Evolutionary conservation across 2,329 filamentous ascomycete species (phyloP).

Genomic region (Aureobasidium uvarum): DNA sequence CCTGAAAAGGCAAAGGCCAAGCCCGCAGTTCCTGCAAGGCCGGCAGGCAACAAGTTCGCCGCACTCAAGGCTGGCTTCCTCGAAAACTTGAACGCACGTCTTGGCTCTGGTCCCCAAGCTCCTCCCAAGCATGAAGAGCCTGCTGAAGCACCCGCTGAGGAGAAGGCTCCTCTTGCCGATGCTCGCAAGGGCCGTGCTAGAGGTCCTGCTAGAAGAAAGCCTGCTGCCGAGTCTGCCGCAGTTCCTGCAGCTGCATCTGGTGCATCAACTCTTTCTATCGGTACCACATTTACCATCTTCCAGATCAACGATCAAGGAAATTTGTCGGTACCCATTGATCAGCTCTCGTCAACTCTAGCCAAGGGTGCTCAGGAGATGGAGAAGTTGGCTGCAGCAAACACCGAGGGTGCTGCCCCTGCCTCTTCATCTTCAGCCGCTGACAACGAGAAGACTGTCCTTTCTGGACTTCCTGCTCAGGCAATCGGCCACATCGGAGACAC

Average conservation of each 20-base stretch:
- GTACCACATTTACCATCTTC: constrained; percentile 42
- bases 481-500: constrained; percentile 32
- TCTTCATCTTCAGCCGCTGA: constrained; percentile 19
- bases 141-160: constrained; percentile 56
- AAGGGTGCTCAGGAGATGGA: constrained; percentile 31
- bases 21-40: constrained; percentile 75
- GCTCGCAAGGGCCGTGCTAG: constrained; percentile 87
- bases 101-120: constrained; percentile 80
- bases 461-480: constrained; percentile 27
- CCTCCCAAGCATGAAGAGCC: constrained; percentile 60
- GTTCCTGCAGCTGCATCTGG: constrained; percentile 48
- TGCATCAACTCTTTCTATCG: constrained; percentile 49
- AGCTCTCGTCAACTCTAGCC: constrained; percentile 25
- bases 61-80: constrained; percentile 89
- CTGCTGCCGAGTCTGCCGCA: constrained; percentile 58
- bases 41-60: constrained; percentile 80
- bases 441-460: constrained; percentile 23
- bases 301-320: constrained; percentile 45
- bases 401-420: constrained; percentile 32
- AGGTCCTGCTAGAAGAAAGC: constrained; percentile 76
- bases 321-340: constrained; percentile 37
- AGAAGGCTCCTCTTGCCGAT: constrained; percentile 79
- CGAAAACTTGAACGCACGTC: constrained; percentile 84
- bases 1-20: constrained; percentile 65
- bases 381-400: constrained; percentile 33